Base-by-base conservation (phyloP, 495 filamentous ascomycete species). In the Opeltia flavorubescens region DNA sequence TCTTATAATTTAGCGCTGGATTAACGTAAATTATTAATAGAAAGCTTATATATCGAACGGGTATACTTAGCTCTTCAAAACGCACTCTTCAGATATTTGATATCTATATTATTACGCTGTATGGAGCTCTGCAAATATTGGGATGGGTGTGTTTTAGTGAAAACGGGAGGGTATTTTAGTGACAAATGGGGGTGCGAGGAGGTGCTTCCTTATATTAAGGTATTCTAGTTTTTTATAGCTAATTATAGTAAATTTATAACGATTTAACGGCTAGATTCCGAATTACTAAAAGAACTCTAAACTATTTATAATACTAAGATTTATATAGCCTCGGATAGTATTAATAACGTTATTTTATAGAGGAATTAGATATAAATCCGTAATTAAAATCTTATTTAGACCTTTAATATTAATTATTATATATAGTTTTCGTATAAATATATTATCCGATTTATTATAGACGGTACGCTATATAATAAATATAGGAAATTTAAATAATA, bases 381-480 rank as follows among this genome's bases (percentile, higher is more conserved):
- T 17, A 4, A 48, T 33, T 18, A 34, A 17, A 8, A 51, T 13
- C 23, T 51, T 5, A 34, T 51, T 51, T 1, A 51, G 27, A 3
- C 3, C 27, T 7, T 13, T 4, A 35, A 48, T 51, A 48, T 51
- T 29, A 21, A 51, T 21, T 13, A 52, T 24, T 0, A 28, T 11
- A 1, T 30, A 13, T 0, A 11, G 33, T 47, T 44, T 47, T 13
- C 1, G 3, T 4, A 4, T 38, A 12, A 6, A 17, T 3, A 26
- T 42, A 36, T 46, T 21, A 13, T n/a, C n/a, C n/a, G n/a, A n/a
- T n/a, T n/a, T n/a, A n/a, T n/a, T n/a, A n/a, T n/a, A n/a, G n/a
- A n/a, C n/a, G n/a, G n/a, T n/a, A n/a, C n/a, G 13, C 25, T 44
- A 53, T 5, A 56, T 31, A 8, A 59, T 26, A 41, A 57, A 57